Evolutionary conservation across 164 flowering plant genomes (phyloP), one percentile per base, ranked within the genome.

Genomic region (Pachysandra terminalis): DNA sequence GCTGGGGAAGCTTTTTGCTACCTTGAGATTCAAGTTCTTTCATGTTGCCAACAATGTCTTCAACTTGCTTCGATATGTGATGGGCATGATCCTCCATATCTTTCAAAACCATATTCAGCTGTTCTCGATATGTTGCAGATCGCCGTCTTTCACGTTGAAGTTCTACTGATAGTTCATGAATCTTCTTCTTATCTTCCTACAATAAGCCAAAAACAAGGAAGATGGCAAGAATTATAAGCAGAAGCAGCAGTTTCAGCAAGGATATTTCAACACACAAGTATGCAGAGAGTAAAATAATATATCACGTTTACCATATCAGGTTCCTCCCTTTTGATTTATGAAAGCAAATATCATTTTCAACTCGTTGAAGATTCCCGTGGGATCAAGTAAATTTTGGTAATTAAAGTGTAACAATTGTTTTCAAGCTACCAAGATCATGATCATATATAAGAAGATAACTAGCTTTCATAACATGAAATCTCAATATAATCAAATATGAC

Each of bases 131-230:
- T 61, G 69, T 56, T 26, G 75, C 75, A 64, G 70, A 68, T 24
- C 53, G 74, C 37, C 69, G 59, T 64, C 73, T 71, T 66, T 76
- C 79, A 45, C 79, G 75, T 22, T 68, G 66, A 57, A 76, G 73
- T 60, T 76, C 79, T 0, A 75, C 25, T 49, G 75, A 53, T 7
- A 76, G 72, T 48, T 76, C 75, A 26, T 66, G 57, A 26, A 76
- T 76, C 63, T 72, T 76, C 65, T 69, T 73, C 64, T 65, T 71
- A 56, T 76, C 73, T 14, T 76, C 78, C 78, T 75, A 63, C 65
- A 59, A 63, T 64, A 26, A 16, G 26, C 10, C 19, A 26, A 54
- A 53, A 60, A 35, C 59, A 55, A 32, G 14, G 14, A 55, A 28
- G 16, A 32, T 56, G 21, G 27, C 1, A 17, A 25, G 41, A 53